A percentile compares a stretch with the other conserved stretches of the same genome.
These are phyloP conservation scores for Clonostachys byssicola DNA, from an alignment of 2,329 filamentous ascomycete species.

Conservation along the genomic window DNA sequence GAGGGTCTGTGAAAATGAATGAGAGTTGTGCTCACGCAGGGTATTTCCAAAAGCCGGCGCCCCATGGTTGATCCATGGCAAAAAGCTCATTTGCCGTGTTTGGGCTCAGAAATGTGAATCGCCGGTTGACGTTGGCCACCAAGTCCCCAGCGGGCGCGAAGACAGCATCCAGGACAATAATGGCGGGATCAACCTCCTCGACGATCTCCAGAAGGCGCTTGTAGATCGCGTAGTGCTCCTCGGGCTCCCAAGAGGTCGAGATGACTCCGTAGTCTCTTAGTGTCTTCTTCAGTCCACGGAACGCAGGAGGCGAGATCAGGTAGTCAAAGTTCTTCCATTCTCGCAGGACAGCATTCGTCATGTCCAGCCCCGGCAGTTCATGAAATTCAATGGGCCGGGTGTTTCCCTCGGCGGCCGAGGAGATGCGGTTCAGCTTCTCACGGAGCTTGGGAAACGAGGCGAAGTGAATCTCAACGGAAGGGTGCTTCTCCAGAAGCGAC, in stretches of 20 bases:
- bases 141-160: slow-evolving; percentile 17
- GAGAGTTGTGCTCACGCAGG: slow-evolving; percentile 24
- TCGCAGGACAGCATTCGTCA: neutral
- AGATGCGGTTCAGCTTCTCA: neutral
- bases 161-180: slow-evolving; percentile 22
- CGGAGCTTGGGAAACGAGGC: slow-evolving; percentile 20
- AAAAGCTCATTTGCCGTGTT: slow-evolving; percentile 35
- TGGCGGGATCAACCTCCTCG: slow-evolving; percentile 18
- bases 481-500: slow-evolving; percentile 21
- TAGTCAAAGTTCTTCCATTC: too few species aligned
- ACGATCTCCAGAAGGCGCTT: slow-evolving; percentile 14
- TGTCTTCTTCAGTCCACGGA: slow-evolving; percentile 6
- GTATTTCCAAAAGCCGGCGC: slow-evolving; percentile 29
- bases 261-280: slow-evolving; percentile 10
- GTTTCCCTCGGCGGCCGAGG: too few species aligned
- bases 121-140: slow-evolving; percentile 11
- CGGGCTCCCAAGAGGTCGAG: slow-evolving; percentile 17
- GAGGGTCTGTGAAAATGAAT: neutral
- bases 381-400: slow-evolving; percentile 12
- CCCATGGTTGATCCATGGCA: slow-evolving; percentile 28
- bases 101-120: slow-evolving; percentile 33
- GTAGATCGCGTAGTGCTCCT: slow-evolving; percentile 21
- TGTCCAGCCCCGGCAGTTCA: slow-evolving; percentile 8
- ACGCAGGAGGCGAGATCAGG: slow-evolving; percentile 6
- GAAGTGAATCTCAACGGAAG: slow-evolving; percentile 24